These are phyloP conservation scores for Williopsis jadinii DNA, from an alignment of 1,139 yeast genomes.

Conservation along the genomic window DNA sequence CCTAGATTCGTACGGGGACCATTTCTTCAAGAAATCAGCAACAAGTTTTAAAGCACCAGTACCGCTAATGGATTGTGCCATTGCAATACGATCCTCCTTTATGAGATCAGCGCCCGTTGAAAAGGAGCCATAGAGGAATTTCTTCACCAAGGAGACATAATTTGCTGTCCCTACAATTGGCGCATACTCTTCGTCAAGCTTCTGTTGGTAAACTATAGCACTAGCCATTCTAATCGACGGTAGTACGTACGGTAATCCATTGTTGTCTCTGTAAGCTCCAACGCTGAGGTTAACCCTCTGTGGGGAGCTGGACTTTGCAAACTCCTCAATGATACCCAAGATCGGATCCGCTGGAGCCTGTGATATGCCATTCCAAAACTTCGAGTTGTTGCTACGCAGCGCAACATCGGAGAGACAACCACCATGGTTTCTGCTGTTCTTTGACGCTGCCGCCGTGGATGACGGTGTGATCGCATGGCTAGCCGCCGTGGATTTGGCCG, in stretches of 20 bases:
- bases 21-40: slow-evolving; percentile 55
- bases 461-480: not conserved
- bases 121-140: slow-evolving; percentile 58
- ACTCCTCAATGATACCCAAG: slow-evolving; percentile 59
- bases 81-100: slow-evolving; percentile 41
- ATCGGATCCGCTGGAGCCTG: slow-evolving; percentile 60
- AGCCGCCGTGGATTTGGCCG: not conserved
- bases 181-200: slow-evolving; percentile 63
- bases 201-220: slow-evolving; percentile 20
- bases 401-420: no score
- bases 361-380: slow-evolving; percentile 11
- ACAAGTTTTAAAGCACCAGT: slow-evolving; percentile 93
- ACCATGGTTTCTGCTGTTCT: no score
- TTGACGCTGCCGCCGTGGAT: not conserved
- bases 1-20: slow-evolving; percentile 25
- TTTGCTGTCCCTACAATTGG: slow-evolving; percentile 69
- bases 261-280: slow-evolving; percentile 85
- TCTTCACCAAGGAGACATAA: slow-evolving; percentile 61
- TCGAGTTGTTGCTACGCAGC: no score
- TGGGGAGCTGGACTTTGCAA: slow-evolving; percentile 43
- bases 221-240: slow-evolving; percentile 77
- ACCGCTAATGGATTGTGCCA: slow-evolving; percentile 85
- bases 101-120: slow-evolving; percentile 31
- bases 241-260: slow-evolving; percentile 82
- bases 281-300: slow-evolving; percentile 83